These are phyloP conservation scores for Cyanidioschyzon merolae DNA, from an alignment of 23 red algal species.

Conservation along the genomic window DNA sequence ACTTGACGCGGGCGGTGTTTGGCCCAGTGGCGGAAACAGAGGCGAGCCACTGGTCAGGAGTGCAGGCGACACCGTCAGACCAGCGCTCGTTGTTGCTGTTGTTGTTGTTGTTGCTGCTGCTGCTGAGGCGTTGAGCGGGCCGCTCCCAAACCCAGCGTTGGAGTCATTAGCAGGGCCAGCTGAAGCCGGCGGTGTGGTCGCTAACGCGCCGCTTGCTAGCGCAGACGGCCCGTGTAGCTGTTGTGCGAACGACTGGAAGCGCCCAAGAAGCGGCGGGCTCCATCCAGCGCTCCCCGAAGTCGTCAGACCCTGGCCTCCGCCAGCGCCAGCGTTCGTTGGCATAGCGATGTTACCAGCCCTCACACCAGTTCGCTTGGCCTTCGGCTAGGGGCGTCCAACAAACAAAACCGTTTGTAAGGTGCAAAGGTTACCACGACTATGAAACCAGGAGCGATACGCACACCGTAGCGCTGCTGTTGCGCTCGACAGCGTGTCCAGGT, in stretches of 20 bases:
- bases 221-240: background rate
- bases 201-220: background rate
- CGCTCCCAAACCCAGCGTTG: background rate
- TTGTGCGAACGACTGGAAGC: background rate
- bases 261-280: slow-evolving; percentile 1
- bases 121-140: background rate
- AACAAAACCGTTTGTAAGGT: too few relatives aligned
- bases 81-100: background rate
- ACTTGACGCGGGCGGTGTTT: background rate
- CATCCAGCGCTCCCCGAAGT: background rate
- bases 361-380: too few relatives aligned
- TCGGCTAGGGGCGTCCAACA: too few relatives aligned
- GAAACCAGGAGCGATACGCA: too few relatives aligned
- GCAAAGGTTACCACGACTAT: too few relatives aligned
- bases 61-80: background rate
- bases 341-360: too few relatives aligned
- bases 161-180: background rate
- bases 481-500: too few relatives aligned
- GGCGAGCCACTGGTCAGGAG: background rate
- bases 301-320: slow-evolving; percentile 11
- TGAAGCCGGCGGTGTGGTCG: background rate
- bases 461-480: too few relatives aligned
- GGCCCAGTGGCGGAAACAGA: background rate
- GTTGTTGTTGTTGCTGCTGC: background rate
- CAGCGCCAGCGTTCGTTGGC: background rate